A percentile compares a stretch with the other conserved stretches of the same genome.
phyloP scores from a whole-genome alignment of 1,284 basidiomycete species.

The Paramarasmius palmivorus region DNA sequence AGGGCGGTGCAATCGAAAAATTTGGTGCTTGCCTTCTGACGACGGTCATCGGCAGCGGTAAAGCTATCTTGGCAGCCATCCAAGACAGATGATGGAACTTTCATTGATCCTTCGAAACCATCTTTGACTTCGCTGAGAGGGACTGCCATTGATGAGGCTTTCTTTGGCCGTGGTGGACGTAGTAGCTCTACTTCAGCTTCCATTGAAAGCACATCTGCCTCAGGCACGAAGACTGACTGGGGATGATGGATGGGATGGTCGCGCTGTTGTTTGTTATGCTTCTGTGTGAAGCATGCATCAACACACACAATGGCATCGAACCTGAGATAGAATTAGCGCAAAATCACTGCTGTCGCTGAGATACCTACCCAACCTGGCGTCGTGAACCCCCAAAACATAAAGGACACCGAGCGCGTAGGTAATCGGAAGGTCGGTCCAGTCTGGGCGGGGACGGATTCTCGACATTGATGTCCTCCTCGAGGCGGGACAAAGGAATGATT shows the following conservation, averaged over 20 bases:
- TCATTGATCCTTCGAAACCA: slow-evolving; percentile 9
- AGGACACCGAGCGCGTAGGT: slow-evolving; percentile 4
- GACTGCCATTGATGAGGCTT: neutral
- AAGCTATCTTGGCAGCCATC: slow-evolving; percentile 32
- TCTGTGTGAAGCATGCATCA: slow-evolving; percentile 19
- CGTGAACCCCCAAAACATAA: slow-evolving; percentile 8
- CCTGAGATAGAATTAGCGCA: neutral
- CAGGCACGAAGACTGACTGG: slow-evolving; percentile 20
- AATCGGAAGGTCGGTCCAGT: neutral
- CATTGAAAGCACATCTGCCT: neutral
- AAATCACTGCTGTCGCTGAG: too few species aligned
- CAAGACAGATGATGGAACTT: slow-evolving; percentile 26
- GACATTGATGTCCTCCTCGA: too few species aligned
- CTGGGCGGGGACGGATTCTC: too few species aligned
- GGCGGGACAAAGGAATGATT: too few species aligned
- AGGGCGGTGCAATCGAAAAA: too few species aligned
- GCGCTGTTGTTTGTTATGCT: slow-evolving; percentile 7
- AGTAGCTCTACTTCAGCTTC: slow-evolving; percentile 11
- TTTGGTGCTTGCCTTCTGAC: neutral
- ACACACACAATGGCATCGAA: slow-evolving; percentile 6
- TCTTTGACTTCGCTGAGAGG: neutral
- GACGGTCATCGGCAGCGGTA: slow-evolving; percentile 30
- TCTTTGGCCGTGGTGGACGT: neutral
- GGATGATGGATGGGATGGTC: slow-evolving; percentile 11
- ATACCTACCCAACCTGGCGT: too few species aligned